Conservation (phyloP, 139 green algal species). For the Dunaliella primolecta region DNA sequence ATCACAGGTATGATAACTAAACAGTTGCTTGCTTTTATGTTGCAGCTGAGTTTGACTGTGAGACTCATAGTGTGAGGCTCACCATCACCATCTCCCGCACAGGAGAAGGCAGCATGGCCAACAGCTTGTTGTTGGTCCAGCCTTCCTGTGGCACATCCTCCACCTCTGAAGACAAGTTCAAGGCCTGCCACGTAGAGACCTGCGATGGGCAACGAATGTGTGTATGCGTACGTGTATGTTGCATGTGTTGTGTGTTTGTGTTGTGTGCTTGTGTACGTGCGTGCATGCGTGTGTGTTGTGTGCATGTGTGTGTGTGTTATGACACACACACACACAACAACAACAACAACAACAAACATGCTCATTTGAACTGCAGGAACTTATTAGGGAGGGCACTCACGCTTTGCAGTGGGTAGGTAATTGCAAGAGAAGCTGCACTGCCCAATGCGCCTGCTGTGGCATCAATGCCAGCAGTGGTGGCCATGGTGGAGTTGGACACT, state of each 20-base stretch:
- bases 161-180: background rate
- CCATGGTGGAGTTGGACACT: no score
- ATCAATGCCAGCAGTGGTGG: conserved; percentile 35
- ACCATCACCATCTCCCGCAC: conserved; percentile 10
- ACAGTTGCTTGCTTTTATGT: no score
- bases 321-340: background rate
- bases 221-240: background rate
- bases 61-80: no score
- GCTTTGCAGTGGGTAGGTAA: conserved; percentile 77
- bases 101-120: background rate
- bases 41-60: no score
- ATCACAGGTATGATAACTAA: no score
- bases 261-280: no score
- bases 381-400: conserved; percentile 22
- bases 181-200: conserved; percentile 37
- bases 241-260: no score
- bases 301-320: background rate
- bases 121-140: background rate
- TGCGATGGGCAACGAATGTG: conserved; percentile 11
- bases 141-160: background rate
- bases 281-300: no score
- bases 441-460: conserved; percentile 49
- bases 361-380: background rate
- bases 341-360: background rate
- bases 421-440: conserved; percentile 39